Evolutionary conservation across 2,329 filamentous ascomycete species (phyloP).

Genomic region (Botrytis squamosa): DNA sequence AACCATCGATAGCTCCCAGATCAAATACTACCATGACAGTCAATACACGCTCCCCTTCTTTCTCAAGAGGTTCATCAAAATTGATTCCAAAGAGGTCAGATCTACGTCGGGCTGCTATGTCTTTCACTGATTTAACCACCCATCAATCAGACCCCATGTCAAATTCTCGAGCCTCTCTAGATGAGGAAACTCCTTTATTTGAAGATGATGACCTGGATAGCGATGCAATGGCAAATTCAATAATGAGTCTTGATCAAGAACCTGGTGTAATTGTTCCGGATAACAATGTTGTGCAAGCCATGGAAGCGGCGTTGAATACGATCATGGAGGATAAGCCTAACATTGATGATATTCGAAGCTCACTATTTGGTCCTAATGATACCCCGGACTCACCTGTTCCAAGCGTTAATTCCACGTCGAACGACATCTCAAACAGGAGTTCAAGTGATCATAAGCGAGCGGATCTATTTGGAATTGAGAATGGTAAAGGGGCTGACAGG

Average conservation of each 20-base stretch:
- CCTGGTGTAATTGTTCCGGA: slow-evolving; percentile 61
- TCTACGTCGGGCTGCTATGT: slow-evolving; percentile 58
- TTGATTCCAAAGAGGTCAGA: slow-evolving; percentile 48
- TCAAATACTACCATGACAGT: slow-evolving; percentile 38
- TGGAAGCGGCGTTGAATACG: slow-evolving; percentile 87
- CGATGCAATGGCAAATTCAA: slow-evolving; percentile 67
- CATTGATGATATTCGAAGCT: slow-evolving; percentile 62
- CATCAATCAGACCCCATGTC: slow-evolving; percentile 41
- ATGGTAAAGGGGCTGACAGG: slow-evolving; percentile 51
- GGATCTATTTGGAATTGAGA: slow-evolving; percentile 44
- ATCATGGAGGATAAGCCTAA: slow-evolving; percentile 83
- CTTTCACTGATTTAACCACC: slow-evolving; percentile 57
- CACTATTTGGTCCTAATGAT: slow-evolving; percentile 61
- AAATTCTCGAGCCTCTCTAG: slow-evolving; percentile 64
- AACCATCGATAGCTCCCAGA: slow-evolving; percentile 28
- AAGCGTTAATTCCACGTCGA: slow-evolving; percentile 50
- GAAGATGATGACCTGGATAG: slow-evolving; percentile 79
- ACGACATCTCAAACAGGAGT: slow-evolving; percentile 60
- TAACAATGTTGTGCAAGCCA: slow-evolving; percentile 80
- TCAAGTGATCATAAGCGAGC: slow-evolving; percentile 57
- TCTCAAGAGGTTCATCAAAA: slow-evolving; percentile 49
- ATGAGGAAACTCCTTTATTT: slow-evolving; percentile 66
- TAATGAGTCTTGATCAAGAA: slow-evolving; percentile 76
- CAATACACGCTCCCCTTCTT: slow-evolving; percentile 44
- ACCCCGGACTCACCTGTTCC: slow-evolving; percentile 44